A percentile compares a stretch with the other conserved stretches of the same genome.
These are phyloP conservation scores for Talaromyces pinophilus DNA, from an alignment of 2,329 filamentous ascomycete species.

Conservation along the genomic window DNA sequence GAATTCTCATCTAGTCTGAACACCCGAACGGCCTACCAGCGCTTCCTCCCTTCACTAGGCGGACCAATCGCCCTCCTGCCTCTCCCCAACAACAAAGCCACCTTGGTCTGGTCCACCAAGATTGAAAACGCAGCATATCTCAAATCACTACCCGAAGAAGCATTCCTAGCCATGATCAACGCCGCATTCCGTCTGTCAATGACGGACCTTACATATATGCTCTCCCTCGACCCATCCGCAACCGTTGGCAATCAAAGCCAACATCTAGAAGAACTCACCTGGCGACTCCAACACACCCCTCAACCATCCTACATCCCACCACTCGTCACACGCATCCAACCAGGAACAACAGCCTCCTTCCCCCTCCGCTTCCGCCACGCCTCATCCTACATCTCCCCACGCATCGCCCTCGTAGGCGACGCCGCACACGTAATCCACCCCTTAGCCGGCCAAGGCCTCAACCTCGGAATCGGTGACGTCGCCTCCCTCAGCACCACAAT, in stretches of 20 bases:
- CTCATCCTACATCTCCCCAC: conserved; percentile 86
- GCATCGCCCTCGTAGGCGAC: conserved; percentile 89
- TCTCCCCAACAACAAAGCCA: conserved; percentile 77
- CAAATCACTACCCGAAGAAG: conserved; percentile 69
- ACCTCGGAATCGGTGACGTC: conserved; percentile 88
- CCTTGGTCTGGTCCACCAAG: conserved; percentile 93
- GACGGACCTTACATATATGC: conserved; percentile 80
- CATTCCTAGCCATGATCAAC: conserved; percentile 88
- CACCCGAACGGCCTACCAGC: conserved; percentile 82
- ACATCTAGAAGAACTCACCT: conserved; percentile 76
- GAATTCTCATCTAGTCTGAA: conserved; percentile 36
- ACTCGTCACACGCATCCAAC: conserved; percentile 68
- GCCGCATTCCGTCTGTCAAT: conserved; percentile 82
- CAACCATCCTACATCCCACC: conserved; percentile 61
- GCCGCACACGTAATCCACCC: conserved; percentile 95
- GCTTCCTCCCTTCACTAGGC: conserved; percentile 76
- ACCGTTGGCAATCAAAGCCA: conserved; percentile 31
- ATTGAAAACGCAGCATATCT: conserved; percentile 75
- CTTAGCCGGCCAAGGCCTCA: conserved; percentile 89
- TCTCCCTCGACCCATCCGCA: conserved; percentile 58
- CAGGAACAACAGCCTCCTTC: conserved; percentile 81
- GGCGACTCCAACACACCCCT: conserved; percentile 73
- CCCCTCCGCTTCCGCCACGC: conserved; percentile 89
- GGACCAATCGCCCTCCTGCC: conserved; percentile 91
- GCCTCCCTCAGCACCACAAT: conserved; percentile 75